Base-by-base conservation (phyloP, 352 stramenopile species). In the Nothophytophthora sp. region DNA sequence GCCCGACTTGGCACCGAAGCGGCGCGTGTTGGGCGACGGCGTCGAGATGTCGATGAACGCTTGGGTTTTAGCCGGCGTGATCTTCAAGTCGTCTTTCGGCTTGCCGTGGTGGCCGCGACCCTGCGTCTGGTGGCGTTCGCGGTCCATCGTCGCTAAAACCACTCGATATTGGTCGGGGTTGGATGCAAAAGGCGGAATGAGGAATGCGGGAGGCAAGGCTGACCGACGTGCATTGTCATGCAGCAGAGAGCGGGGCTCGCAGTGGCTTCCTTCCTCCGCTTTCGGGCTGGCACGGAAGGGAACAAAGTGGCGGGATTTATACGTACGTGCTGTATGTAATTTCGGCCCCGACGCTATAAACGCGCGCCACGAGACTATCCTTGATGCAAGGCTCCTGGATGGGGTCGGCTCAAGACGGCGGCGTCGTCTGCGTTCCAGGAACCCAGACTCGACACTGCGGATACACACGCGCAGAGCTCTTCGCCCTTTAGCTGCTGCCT, bases 11-110 rank as follows among this genome's bases (percentile, higher is more conserved):
- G 34, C 46, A 13, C 53, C 46, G 15, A 63, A 67, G 23, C 32
- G 40, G 28, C 52, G 39, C 4, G 40, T 46, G 49, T 63, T 54
- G 37, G 70, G 69, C 28, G 66, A 78, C 37, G 74, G 76, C 27
- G 73, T 87, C 34, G 76, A 83, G 34, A 87, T 73, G 59, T 87
- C 76, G 36, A 84, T 67, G 54, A 87, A 78, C 22, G 74, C 72
- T 60, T 84, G 67, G 28, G 53, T 60, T 46, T 76, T 81, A 19
- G 63, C 76, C 11, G 76, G 76, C 35, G 76, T 88, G 45, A 67
- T 67, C 50, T 70, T 75, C 48, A 60, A 36, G 39, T 75, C 70
- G 28, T 69, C 36, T 39, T 70, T 65, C 22, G 59, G 22, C 34
- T 66, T 66, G 24, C 44, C n/a, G n/a, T n/a, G n/a, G n/a, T n/a